Evolutionary conservation across 78 protist species (phyloP), one percentile per base, ranked within the genome.

Genomic region (Chrysochromulina parva): DNA sequence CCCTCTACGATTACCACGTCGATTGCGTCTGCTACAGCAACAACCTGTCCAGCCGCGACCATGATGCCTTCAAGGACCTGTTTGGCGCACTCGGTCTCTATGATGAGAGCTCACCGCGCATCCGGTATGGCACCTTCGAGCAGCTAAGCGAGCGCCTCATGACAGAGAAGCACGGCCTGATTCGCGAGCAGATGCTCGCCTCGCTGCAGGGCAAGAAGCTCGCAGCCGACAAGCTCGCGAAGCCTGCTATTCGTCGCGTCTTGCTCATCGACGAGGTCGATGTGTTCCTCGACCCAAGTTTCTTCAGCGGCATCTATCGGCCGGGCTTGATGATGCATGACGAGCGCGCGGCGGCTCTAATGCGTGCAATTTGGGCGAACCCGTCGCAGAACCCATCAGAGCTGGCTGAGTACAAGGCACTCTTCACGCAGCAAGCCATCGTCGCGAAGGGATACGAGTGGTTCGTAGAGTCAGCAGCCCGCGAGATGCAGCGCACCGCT

Each of bases 41-140:
- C n/a, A 88, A 88, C 89, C 82, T 94, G n/a, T 60, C 86, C n/a
- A 10, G 11, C 6, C 90, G 95, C 20, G 95, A 94, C 78, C 14
- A n/a, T 22, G 50, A 17, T 2, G 58, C 3, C 28, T 88, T 88
- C 53, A 13, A 1, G 0, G 74, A 7, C 6, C 24, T 94, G 7
- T 91, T 81, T n/a, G n/a, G 17, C 55, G 5, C 9, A 59, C 52
- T 94, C 9, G 92, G 57, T 28, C 66, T 74, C 20, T 22, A 28
- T 6, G 85, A 60, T 38, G 19, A 14, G 20, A 6, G 11, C 24
- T 5, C 84, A 38, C 38, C 38, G 38, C 38, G 38, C 38, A 38
- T 38, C 38, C 38, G 38, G 84, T 76, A 76, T 20, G 52, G 62
- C 84, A 76, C 84, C 50, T 50, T 13, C 28, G 55, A 76, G 28